Evolutionary conservation across 306 rosid species (phyloP).

Genomic region (Cucurbita pepo): DNA sequence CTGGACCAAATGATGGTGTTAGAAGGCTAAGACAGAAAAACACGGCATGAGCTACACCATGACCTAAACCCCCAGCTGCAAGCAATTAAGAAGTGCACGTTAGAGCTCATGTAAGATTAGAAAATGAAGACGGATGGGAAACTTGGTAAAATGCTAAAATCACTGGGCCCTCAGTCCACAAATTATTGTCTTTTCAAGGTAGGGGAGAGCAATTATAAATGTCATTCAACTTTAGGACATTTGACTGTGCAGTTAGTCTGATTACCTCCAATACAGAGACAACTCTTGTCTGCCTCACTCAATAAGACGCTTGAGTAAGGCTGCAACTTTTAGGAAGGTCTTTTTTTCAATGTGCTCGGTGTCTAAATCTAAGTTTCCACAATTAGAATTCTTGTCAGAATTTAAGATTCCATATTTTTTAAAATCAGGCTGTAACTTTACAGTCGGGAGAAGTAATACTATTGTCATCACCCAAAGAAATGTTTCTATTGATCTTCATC

Average conservation of each 20-base stretch:
- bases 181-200: not conserved
- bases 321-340: not conserved
- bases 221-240: not conserved
- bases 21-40: constrained; percentile 90
- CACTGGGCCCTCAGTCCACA: not conserved
- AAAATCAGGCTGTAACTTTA: not conserved
- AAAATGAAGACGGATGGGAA: not conserved
- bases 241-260: not conserved
- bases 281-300: not conserved
- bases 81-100: constrained; percentile 9
- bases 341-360: not conserved
- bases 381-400: not conserved
- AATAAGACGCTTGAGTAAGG: not conserved
- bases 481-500: not conserved
- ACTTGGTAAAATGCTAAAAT: not conserved
- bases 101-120: not conserved
- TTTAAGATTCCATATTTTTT: not conserved
- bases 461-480: not conserved
- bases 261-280: not conserved
- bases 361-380: not conserved
- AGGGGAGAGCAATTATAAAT: not conserved
- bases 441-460: not conserved
- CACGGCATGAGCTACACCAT: constrained; percentile 92
- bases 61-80: constrained; percentile 96
- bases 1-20: constrained; percentile 95